Base-by-base conservation (phyloP, 176 grass and related monocot genomes). In the Triticum timopheevii region DNA sequence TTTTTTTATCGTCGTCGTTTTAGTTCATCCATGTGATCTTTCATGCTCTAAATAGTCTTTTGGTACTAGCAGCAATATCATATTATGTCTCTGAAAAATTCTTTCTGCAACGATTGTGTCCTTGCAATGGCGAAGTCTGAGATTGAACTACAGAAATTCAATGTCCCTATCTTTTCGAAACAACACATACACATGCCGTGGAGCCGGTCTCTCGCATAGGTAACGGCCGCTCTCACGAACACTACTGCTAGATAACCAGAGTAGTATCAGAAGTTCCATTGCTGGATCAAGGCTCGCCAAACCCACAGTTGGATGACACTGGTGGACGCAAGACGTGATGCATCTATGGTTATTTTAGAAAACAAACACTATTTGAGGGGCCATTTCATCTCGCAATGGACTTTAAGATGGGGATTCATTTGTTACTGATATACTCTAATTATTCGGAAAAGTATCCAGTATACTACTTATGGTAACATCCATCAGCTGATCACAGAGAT, bases 161-260 rank as follows among this genome's bases (percentile, higher is more conserved):
- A 28, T 28, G 28, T 28, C 28, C 28, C 28, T 28, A 28, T 28
- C 28, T 28, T 28, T 28, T 28, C 28, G 28, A 28, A 28, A 2
- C 28, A 28, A 28, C 28, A 28, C 28, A 28, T 28, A 28, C 28
- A 28, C 28, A 28, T 1, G 28, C 28, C 28, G 3, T 23, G 8
- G 50, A 68, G 50, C 67, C 5, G 40, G 39, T 82, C 50, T 86
- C 62, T 50, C 4, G 83, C 79, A 52, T 88, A 70, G 85, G 76
- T 84, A 87, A 77, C 61, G 23, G 89, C 84, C 85, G 85, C 68
- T 84, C 38, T 91, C 89, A 10, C 45, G n/a, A 28, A 16, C 72
- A 76, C 76, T 40, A 49, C 5, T 65, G 13, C 22, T 68, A 63
- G 27, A 61, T n/a, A 66, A 80, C 38, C 54, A 40, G 30, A 8